phyloP scores from a whole-genome alignment of 371 early-diverging fungal genomes.

The Mucor irregularis region DNA sequence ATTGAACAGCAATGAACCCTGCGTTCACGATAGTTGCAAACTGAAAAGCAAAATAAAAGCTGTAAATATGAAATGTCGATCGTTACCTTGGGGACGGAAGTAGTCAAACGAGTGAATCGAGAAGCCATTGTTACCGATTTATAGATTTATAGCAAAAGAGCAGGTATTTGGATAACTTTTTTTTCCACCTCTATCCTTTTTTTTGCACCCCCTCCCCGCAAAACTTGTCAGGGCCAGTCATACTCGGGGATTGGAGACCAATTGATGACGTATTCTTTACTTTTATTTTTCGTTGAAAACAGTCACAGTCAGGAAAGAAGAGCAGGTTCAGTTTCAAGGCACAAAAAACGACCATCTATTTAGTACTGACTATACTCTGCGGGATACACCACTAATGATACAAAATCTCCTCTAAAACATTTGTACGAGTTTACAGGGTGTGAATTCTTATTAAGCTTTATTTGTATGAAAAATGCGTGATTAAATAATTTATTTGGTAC shows the following conservation, averaged over 20 bases:
- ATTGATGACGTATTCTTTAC: slow-evolving; percentile 5
- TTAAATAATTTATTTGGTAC: slow-evolving; percentile 71
- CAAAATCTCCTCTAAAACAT: too few relatives aligned
- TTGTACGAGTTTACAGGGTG: too few relatives aligned
- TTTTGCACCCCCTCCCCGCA: slow-evolving; percentile 5
- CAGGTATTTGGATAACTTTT: slow-evolving; percentile 7
- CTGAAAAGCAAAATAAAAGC: background rate
- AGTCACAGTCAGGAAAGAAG: too few relatives aligned
- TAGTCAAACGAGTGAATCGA: slow-evolving; percentile 50
- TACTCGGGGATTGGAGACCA: background rate
- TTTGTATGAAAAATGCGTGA: too few relatives aligned
- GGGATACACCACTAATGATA: too few relatives aligned
- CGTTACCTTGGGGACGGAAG: slow-evolving; percentile 47
- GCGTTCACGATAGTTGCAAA: background rate
- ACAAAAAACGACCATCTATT: too few relatives aligned
- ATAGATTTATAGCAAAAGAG: slow-evolving; percentile 12
- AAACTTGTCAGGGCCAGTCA: slow-evolving; percentile 2
- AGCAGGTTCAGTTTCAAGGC: too few relatives aligned
- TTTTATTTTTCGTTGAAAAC: background rate
- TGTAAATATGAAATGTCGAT: too few relatives aligned
- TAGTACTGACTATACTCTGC: too few relatives aligned
- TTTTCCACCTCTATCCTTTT: slow-evolving; percentile 4
- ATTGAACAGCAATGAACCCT: background rate
- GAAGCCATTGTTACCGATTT: slow-evolving; percentile 43
- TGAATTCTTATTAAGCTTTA: too few relatives aligned